Evolutionary conservation across 2,329 filamentous ascomycete genomes (phyloP).

Genomic region (Aspergillus fischeri): DNA sequence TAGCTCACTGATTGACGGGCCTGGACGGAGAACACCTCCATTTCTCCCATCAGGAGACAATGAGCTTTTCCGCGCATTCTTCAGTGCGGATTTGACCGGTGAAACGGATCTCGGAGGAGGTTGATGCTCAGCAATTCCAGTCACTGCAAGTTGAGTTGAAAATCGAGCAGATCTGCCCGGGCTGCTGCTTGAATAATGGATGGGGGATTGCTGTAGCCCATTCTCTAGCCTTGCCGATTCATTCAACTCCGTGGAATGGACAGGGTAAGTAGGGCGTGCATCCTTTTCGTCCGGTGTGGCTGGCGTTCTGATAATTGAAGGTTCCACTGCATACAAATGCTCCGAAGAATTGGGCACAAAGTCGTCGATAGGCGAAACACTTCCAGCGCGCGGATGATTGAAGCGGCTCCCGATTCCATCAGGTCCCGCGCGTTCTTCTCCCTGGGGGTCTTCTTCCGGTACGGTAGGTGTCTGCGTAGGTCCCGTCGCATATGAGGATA

Average conservation of each 20-base stretch:
- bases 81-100: constrained; percentile 60
- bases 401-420: background rate
- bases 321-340: background rate
- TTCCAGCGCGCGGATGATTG: background rate
- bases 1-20: constrained; percentile 47
- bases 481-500: background rate
- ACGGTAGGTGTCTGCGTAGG: constrained; percentile 39
- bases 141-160: constrained; percentile 47
- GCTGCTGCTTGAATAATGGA: constrained; percentile 43
- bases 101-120: constrained; percentile 58
- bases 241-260: constrained; percentile 19
- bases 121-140: constrained; percentile 47
- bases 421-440: constrained; percentile 30
- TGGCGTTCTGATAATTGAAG: constrained; percentile 6
- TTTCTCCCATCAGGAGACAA: constrained; percentile 31
- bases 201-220: constrained; percentile 15
- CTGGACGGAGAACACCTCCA: constrained; percentile 17
- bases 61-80: constrained; percentile 48
- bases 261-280: constrained; percentile 10
- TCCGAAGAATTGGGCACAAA: background rate
- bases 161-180: constrained; percentile 57
- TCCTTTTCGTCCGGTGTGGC: constrained; percentile 10
- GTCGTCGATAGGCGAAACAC: constrained; percentile 3
- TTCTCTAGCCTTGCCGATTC: constrained; percentile 12
- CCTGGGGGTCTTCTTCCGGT: constrained; percentile 42